Conservation (phyloP, 129 eudicot species). For the Flaveria brownii region DNA sequence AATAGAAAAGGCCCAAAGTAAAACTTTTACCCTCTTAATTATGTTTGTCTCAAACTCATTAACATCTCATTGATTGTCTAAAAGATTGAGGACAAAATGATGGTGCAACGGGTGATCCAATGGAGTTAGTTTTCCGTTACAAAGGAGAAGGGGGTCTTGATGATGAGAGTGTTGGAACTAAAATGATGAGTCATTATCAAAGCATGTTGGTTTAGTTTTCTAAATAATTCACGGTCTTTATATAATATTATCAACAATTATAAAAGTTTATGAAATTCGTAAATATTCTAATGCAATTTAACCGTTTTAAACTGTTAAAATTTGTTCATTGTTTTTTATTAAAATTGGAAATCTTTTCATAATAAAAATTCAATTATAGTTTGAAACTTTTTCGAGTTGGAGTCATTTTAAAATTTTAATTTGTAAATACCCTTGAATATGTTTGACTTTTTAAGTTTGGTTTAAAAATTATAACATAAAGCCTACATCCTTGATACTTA, state of each 20-base stretch:
- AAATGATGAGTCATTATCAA: slow-evolving; percentile 27
- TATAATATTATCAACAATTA: neutral
- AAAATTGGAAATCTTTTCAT: neutral
- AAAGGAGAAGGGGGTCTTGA: slow-evolving; percentile 15
- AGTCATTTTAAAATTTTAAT: too few species aligned
- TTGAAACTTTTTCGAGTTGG: neutral
- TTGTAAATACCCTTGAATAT: neutral
- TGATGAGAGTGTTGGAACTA: slow-evolving; percentile 28
- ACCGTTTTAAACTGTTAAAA: neutral
- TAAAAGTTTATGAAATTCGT: neutral
- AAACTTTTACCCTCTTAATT: neutral
- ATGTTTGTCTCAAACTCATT: neutral
- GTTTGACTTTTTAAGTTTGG: neutral
- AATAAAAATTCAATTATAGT: neutral
- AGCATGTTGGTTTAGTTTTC: slow-evolving; percentile 11
- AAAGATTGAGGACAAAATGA: slow-evolving; percentile 27
- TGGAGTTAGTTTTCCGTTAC: slow-evolving; percentile 31
- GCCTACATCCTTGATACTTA: neutral
- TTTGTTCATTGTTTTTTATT: neutral
- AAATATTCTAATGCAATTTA: neutral
- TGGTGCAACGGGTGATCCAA: slow-evolving; percentile 24
- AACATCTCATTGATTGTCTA: neutral
- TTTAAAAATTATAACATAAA: neutral
- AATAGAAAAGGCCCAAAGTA: neutral
- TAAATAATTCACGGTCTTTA: too few species aligned